Evolutionary conservation across 805 yeast genomes (phyloP).

Genomic region (Dipodascus geniculatus): DNA sequence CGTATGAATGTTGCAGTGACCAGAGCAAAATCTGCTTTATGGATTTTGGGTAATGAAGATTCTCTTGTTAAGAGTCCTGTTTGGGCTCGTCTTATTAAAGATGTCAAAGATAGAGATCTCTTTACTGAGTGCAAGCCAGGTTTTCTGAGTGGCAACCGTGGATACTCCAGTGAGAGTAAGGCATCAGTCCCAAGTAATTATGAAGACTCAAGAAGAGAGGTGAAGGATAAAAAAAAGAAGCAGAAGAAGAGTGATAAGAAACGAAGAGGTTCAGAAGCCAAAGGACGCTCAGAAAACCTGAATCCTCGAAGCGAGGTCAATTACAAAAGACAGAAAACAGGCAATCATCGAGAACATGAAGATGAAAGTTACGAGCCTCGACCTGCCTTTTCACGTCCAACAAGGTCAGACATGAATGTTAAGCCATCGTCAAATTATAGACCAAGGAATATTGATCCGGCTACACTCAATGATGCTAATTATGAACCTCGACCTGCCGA

Average conservation of each 20-base stretch:
- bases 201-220: neutral
- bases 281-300: no score
- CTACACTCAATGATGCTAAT: neutral
- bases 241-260: neutral
- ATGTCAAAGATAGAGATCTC: neutral
- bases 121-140: neutral
- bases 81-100: conserved; percentile 56
- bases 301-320: no score
- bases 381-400: neutral
- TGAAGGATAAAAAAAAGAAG: neutral
- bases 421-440: neutral
- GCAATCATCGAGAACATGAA: neutral
- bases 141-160: neutral
- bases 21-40: conserved; percentile 81
- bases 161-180: neutral
- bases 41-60: conserved; percentile 79
- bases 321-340: no score
- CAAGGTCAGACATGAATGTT: neutral
- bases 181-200: neutral
- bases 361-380: neutral
- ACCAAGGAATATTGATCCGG: neutral
- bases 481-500: neutral
- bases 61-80: conserved; percentile 53
- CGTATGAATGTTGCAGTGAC: conserved; percentile 97
- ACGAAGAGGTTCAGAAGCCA: neutral